These are phyloP conservation scores for Colletotrichum destructivum DNA, from an alignment of 2,329 filamentous ascomycete species.

Conservation along the genomic window DNA sequence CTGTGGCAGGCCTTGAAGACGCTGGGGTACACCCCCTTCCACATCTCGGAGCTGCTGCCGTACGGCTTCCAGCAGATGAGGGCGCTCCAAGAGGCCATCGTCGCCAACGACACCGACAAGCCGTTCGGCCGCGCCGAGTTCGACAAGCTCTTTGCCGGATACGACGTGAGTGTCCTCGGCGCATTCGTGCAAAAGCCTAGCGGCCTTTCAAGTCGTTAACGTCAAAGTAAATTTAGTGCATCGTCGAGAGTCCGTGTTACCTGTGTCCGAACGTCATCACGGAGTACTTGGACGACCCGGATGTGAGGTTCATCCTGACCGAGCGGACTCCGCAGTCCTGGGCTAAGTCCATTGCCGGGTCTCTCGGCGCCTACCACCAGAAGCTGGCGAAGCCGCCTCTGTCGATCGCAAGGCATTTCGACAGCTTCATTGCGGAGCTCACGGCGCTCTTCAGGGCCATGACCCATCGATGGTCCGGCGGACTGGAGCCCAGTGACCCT, in stretches of 20 bases:
- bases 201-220: background rate
- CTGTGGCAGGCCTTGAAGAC: constrained; percentile 53
- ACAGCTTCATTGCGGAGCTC: constrained; percentile 37
- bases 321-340: constrained; percentile 55
- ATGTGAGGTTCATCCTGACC: constrained; percentile 55
- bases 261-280: constrained; percentile 50
- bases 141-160: constrained; percentile 57
- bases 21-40: constrained; percentile 56
- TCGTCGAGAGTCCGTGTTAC: constrained; percentile 45
- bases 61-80: constrained; percentile 46
- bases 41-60: constrained; percentile 52
- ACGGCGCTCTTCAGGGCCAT: constrained; percentile 34
- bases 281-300: constrained; percentile 47
- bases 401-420: constrained; percentile 30
- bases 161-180: constrained; percentile 47
- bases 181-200: too few species aligned
- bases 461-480: constrained; percentile 35
- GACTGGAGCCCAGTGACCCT: constrained; percentile 18
- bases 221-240: background rate
- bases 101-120: constrained; percentile 45
- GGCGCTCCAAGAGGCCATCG: constrained; percentile 51
- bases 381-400: constrained; percentile 39
- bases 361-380: constrained; percentile 40
- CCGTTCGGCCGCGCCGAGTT: constrained; percentile 55
- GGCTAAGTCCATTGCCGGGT: constrained; percentile 50